Base-by-base conservation (phyloP, 164 flowering plant genomes). In the Aristolochia fimbriata region DNA sequence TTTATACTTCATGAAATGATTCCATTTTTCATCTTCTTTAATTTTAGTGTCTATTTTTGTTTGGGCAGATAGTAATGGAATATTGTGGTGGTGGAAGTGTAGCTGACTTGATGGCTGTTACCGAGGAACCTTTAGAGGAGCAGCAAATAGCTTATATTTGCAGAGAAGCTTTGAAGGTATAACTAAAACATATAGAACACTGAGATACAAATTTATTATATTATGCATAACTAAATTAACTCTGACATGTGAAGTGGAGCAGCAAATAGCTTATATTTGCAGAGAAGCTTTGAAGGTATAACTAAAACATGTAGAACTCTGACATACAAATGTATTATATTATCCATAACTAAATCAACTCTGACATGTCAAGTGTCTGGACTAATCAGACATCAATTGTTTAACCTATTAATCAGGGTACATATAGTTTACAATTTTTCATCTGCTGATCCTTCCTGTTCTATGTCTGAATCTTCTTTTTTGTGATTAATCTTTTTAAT, bases 71-170 rank as follows among this genome's bases (percentile, higher is more conserved):
- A 73, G 96, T 91, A 19, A 94, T 94, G 99, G 99, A 94, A 78
- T 91, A 94, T 55, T 94, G 99, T 73, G 99, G 99, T 47, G 99
- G 97, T 73, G 99, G 97, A 53, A 94, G 99, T 80, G 87, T 94
- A 77, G 93, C 99, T 65, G 99, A 87, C 71, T 78, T 94, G 78
- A 91, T 94, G 96, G 85, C 81, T 52, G 76, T 73, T n/a, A 81
- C 88, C 4, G 97, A 91, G 45, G 97, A 88, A 74, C 69, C 99
- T 46, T 72, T 94, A 57, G 99, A 91, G 69, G 99, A 94, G 76
- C 72, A 71, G 73, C 99, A 94, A 59, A 94, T 94, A 69, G 99
- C 99, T 43, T 91, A 73, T 67, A 88, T 94, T n/a, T 94, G 99
- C 69, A 76, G 91, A 70, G 99, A 94, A 71, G 87, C 97, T 20